A percentile compares a stretch with the other conserved stretches of the same genome.
Evolutionary conservation across 2,329 filamentous ascomycete genomes (phyloP).

Genomic region (Tolypocladium sp.): DNA sequence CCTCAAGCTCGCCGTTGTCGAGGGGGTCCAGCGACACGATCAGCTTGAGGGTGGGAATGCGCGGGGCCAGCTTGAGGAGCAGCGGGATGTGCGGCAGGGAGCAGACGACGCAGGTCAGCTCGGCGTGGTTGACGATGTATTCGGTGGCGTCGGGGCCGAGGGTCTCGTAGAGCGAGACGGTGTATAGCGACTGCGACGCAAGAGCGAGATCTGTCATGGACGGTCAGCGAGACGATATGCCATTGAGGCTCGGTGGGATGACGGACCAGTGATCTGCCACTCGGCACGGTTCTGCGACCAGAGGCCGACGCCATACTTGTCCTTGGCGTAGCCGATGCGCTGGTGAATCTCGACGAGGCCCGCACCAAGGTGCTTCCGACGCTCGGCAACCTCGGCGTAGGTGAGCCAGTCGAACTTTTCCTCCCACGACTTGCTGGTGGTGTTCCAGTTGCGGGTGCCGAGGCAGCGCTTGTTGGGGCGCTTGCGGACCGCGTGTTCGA

Average conservation of each 20-base stretch:
- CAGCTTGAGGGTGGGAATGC: conserved; percentile 71
- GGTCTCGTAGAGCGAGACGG: conserved; percentile 93
- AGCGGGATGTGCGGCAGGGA: conserved; percentile 74
- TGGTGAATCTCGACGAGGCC: conserved; percentile 78
- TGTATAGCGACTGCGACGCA: conserved; percentile 79
- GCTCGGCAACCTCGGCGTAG: conserved; percentile 68
- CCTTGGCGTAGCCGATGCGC: conserved; percentile 50
- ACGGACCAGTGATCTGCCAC: conserved; percentile 70
- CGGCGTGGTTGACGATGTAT: conserved; percentile 90
- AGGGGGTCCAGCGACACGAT: conserved; percentile 83
- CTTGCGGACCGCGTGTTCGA: conserved; percentile 58
- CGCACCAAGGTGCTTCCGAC: conserved; percentile 76
- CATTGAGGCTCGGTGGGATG: neutral
- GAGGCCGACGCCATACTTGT: conserved; percentile 67
- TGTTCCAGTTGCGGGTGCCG: conserved; percentile 72
- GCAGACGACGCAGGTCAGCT: conserved; percentile 65
- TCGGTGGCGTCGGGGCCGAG: conserved; percentile 85
- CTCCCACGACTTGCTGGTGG: conserved; percentile 60
- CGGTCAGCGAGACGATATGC: neutral
- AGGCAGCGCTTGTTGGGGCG: conserved; percentile 63
- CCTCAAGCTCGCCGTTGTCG: conserved; percentile 66
- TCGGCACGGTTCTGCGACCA: conserved; percentile 83
- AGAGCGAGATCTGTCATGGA: conserved; percentile 62
- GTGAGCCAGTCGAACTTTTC: conserved; percentile 76
- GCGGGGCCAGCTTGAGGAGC: conserved; percentile 69